Evolutionary conservation across 2,329 filamentous ascomycete species (phyloP).

Genomic region (Amylocarpus encephaloides): DNA sequence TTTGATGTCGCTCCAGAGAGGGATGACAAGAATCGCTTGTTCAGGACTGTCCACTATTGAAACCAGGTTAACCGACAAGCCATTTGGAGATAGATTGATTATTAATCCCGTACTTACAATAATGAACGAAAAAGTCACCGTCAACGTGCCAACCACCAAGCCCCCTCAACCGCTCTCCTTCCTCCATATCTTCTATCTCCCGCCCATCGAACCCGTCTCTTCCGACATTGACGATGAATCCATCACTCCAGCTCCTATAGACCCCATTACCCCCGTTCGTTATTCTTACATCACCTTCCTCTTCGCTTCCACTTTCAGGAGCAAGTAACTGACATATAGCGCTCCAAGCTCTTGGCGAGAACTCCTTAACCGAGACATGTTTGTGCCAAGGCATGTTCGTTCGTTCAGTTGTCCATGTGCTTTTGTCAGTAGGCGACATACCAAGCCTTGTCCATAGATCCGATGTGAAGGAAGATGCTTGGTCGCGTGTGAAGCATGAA

Average conservation of each 20-base stretch:
- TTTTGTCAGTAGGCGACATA: slow-evolving; percentile 56
- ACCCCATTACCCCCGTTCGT: slow-evolving; percentile 25
- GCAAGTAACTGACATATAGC: slow-evolving; percentile 62
- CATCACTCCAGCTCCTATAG: slow-evolving; percentile 57
- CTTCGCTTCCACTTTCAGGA: not conserved
- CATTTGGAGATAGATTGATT: not conserved
- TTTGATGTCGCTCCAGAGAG: slow-evolving; percentile 58
- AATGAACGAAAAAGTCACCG: slow-evolving; percentile 68
- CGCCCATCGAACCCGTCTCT: slow-evolving; percentile 42
- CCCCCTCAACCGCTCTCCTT: slow-evolving; percentile 40
- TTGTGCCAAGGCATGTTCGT: slow-evolving; percentile 59
- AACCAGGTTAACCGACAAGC: not conserved
- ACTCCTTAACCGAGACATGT: slow-evolving; percentile 45
- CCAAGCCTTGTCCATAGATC: slow-evolving; percentile 59
- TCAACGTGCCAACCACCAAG: slow-evolving; percentile 61
- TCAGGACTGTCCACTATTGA: slow-evolving; percentile 55
- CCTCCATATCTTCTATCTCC: slow-evolving; percentile 37
- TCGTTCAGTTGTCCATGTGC: slow-evolving; percentile 55
- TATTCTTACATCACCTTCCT: slow-evolving; percentile 47
- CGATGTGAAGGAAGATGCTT: slow-evolving; percentile 41
- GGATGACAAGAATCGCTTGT: slow-evolving; percentile 62
- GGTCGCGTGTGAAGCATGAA: slow-evolving; percentile 44
- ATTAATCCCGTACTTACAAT: slow-evolving; percentile 30
- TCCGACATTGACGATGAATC: slow-evolving; percentile 65
- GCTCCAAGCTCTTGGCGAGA: slow-evolving; percentile 60